Percentiles rank a stretch among this genome's conserved stretches.
Conservation (phyloP, 768 basidiomycete species). For the Mycena chlorophos region DNA sequence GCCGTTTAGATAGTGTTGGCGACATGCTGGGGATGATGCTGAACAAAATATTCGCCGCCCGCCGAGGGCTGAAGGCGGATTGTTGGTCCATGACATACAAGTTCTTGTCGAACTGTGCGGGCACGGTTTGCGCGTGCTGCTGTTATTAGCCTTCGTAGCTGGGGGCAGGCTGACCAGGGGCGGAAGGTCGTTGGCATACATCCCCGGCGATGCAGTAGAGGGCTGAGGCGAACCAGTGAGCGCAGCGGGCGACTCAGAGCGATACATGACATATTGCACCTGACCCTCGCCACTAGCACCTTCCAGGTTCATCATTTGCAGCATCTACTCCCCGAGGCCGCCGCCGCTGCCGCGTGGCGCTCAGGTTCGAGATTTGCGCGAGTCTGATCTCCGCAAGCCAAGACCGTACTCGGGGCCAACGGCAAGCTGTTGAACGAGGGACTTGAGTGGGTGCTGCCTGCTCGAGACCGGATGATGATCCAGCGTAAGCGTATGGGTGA, state of each 20-base stretch:
- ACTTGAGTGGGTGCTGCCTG: slow-evolving; percentile 47
- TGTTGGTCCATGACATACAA: slow-evolving; percentile 12
- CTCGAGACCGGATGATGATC: slow-evolving; percentile 34
- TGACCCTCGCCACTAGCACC: slow-evolving; percentile 27
- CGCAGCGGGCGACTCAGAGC: slow-evolving; percentile 44
- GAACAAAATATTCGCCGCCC: slow-evolving; percentile 13
- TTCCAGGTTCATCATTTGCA: slow-evolving; percentile 42
- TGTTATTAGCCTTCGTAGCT: slow-evolving; percentile 13
- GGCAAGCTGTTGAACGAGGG: slow-evolving; percentile 42
- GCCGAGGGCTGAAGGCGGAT: slow-evolving; percentile 1
- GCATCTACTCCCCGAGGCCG: slow-evolving; percentile 46
- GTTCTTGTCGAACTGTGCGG: slow-evolving; percentile 18
- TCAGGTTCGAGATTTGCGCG: slow-evolving; percentile 40
- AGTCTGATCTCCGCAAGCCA: slow-evolving; percentile 36
- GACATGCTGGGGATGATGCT: slow-evolving; percentile 23
- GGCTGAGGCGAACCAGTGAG: slow-evolving; percentile 25
- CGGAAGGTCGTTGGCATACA: slow-evolving; percentile 20
- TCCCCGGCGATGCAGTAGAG: slow-evolving; percentile 20
- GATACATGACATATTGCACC: slow-evolving; percentile 29
- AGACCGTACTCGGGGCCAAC: slow-evolving; percentile 38
- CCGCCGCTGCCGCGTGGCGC: slow-evolving; percentile 29
- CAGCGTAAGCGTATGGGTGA: slow-evolving; percentile 55
- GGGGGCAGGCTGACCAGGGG: slow-evolving; percentile 2
- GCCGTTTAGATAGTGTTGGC: slow-evolving; percentile 20
- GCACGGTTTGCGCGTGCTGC: slow-evolving; percentile 21